A percentile compares a stretch with the other conserved stretches of the same genome.
phyloP scores from a whole-genome alignment of 2,329 filamentous ascomycete species.

The Apiospora marii region DNA sequence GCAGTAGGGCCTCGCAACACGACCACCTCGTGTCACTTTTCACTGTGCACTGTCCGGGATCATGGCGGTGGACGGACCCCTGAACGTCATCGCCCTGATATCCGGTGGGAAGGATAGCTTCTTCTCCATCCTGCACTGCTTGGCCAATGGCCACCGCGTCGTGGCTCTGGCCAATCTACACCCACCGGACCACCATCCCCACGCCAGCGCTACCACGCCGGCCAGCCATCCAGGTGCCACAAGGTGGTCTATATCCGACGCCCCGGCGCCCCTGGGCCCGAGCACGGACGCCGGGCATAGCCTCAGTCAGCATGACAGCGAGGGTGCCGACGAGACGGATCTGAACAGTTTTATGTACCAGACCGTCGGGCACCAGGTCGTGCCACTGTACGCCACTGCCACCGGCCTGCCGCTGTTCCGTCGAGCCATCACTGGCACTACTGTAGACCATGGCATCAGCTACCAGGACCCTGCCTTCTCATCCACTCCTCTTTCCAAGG shows the following conservation, averaged over 20 bases:
- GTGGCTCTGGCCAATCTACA: conserved; percentile 91
- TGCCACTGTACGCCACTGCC: conserved; percentile 83
- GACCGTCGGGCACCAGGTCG: conserved; percentile 87
- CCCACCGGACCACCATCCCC: conserved; percentile 52
- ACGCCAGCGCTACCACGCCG: conserved; percentile 25
- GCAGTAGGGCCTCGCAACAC: neutral
- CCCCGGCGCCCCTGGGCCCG: neutral
- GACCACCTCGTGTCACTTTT: conserved; percentile 1
- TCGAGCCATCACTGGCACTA: conserved; percentile 74
- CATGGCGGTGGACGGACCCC: conserved; percentile 52
- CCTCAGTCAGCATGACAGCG: conserved; percentile 20
- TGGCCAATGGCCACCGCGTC: conserved; percentile 83
- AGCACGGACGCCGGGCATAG: conserved; percentile 24
- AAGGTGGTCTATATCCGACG: neutral
- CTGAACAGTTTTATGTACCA: conserved; percentile 99
- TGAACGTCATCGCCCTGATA: conserved; percentile 88
- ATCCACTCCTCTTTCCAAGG: conserved; percentile 4
- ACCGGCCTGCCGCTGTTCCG: conserved; percentile 86
- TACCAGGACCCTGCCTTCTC: conserved; percentile 57
- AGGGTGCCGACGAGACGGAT: conserved; percentile 63
- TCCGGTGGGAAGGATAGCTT: conserved; percentile 98
- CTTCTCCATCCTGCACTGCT: conserved; percentile 89
- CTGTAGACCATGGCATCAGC: conserved; percentile 74
- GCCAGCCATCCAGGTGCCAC: conserved; percentile 24
- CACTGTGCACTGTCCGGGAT: conserved; percentile 27